phyloP scores from a whole-genome alignment of 2,329 filamentous ascomycete species.

The Parastagonospora avenae region DNA sequence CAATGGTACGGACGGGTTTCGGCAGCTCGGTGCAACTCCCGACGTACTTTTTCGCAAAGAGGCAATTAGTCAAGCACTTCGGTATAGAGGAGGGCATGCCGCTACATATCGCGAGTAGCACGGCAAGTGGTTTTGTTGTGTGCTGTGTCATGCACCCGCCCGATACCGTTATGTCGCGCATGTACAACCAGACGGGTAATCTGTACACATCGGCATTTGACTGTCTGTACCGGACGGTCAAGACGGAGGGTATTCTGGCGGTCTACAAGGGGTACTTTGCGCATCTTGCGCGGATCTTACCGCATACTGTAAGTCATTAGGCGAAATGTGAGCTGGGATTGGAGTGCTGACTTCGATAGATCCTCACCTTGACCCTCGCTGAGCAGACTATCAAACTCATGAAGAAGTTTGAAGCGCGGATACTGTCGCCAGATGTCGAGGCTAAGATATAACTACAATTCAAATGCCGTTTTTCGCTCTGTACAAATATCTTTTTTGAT shows the following conservation, averaged over 20 bases:
- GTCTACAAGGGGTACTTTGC: conserved; percentile 98
- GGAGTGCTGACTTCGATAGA: conserved; percentile 52
- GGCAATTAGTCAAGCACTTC: conserved; percentile 77
- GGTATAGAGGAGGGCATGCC: conserved; percentile 90
- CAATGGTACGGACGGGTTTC: conserved; percentile 95
- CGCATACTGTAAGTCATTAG: conserved; percentile 72
- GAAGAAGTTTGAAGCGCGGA: conserved; percentile 72
- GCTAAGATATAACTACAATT: conserved; percentile 50
- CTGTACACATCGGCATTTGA: conserved; percentile 94
- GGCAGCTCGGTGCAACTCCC: conserved; percentile 95
- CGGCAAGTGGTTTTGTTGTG: conserved; percentile 91
- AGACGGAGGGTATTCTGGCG: conserved; percentile 86
- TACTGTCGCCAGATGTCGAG: conserved; percentile 55
- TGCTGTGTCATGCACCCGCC: conserved; percentile 98
- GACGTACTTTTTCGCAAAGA: conserved; percentile 97
- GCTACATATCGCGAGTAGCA: conserved; percentile 86
- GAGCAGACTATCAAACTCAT: conserved; percentile 97
- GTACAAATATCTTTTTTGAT: not conserved
- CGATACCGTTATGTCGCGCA: conserved; percentile 97
- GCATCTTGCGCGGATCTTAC: conserved; percentile 89
- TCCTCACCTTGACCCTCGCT: conserved; percentile 87
- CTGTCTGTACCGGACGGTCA: conserved; percentile 87
- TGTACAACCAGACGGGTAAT: conserved; percentile 99
- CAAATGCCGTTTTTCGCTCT: not conserved
- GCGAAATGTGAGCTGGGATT: not conserved